phyloP scores from a whole-genome alignment of 2,329 filamentous ascomycete species.

The Colletotrichum navitas region DNA sequence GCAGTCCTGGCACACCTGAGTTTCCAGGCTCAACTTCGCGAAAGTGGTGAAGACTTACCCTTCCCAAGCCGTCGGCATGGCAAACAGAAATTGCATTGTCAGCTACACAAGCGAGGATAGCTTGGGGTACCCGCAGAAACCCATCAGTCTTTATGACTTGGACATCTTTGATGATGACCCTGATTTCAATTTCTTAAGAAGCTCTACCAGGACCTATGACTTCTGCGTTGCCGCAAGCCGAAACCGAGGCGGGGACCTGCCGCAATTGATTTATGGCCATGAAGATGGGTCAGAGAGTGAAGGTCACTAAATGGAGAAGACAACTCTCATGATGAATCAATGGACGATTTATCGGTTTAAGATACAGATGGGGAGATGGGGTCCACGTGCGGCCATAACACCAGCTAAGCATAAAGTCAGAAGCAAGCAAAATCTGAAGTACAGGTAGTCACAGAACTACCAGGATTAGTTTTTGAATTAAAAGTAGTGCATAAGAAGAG shows the following conservation, averaged over 20 bases:
- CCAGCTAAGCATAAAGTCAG: not conserved
- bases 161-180: not conserved
- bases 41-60: not conserved
- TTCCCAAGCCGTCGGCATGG: not conserved
- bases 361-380: not conserved
- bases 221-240: not conserved
- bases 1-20: not conserved
- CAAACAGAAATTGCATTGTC: not conserved
- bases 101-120: not conserved
- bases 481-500: not conserved
- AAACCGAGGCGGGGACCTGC: not conserved
- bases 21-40: not conserved
- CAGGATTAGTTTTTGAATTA: not conserved
- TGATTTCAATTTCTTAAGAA: not conserved
- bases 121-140: not conserved
- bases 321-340: not conserved
- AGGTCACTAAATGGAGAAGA: not conserved
- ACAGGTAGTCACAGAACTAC: not conserved
- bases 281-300: not conserved
- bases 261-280: not conserved
- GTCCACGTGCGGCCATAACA: not conserved
- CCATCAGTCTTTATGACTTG: not conserved
- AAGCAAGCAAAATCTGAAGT: not conserved
- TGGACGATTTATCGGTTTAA: not conserved
- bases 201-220: not conserved